Evolutionary conservation across 2,329 filamentous ascomycete species (phyloP), one percentile per base, ranked within the genome.

Genomic region (Trichoderma polysporum): DNA sequence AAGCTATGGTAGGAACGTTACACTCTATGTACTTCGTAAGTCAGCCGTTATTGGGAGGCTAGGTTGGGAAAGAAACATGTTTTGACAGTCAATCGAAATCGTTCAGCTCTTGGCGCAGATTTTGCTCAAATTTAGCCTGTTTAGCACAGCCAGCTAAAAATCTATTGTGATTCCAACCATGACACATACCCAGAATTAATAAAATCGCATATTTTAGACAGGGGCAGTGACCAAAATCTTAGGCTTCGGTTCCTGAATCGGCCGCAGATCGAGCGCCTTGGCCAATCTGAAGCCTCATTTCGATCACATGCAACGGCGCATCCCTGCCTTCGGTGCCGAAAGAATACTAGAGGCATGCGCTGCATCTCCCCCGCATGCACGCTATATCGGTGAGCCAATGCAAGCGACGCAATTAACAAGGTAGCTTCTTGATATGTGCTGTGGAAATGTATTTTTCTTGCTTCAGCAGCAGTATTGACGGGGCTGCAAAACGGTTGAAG

Each of bases 271-370:
- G 15, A 41, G 13, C n/a, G 13, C 35, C 13, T 19, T 22, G 4
- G 37, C 61, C 61, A 64, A 64, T 64, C 35, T 56, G 29, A 47
- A 19, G 50, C 8, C 61, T 64, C 39, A 27, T 7, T 2, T 25
- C 1, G 25, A 63, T 17, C 61, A 64, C 61, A 64, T 64, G 61
- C 37, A 56, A 22, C 8, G 19, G 15, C 61, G 9, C n/a, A 64
- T 29, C 61, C 60, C 50, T 64, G 61, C 9, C 61, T 64, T 64
- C 61, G 61, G 61, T 64, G 50, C 49, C 49, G 37, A 47, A 64
- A 64, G 50, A 39, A 56, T 45, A 7, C 37, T 64, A 64, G 61
- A 64, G 50, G 61, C 37, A 33, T n/a, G 35, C 50, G 31, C 3
- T 22, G 60, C 13, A 63, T 53, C 60, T 54, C 37, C 61, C 27